Base-by-base conservation (phyloP, 2,329 filamentous ascomycete species). In the Dactylellina leptospora region DNA sequence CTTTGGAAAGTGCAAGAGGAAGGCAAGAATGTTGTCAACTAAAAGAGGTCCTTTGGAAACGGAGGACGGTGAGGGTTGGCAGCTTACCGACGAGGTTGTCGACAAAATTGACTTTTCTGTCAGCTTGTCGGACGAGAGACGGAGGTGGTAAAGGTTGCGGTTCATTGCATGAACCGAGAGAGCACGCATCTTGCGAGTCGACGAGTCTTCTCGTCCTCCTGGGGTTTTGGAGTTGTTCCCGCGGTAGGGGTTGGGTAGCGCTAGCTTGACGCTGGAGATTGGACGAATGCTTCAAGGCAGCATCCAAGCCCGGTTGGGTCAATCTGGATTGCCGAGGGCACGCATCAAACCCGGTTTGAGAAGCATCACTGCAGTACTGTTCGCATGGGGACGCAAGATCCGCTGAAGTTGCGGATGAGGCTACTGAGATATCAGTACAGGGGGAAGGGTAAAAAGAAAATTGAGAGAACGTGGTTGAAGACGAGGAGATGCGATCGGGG, bases 41-140 rank as follows among this genome's bases (percentile, higher is more conserved):
- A 76, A 73, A 61, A 54, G 10, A 40, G 38, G 55, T 44, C 27
- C 50, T 27, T 30, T 25, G 45, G 28, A 25, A 33, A 64, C 44
- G 38, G 27, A 45, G 44, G 16, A 25, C 16, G 36, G 4, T 10
- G 11, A 59, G 59, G 53, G 50, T 50, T 63, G 53, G 33, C 51
- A 48, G 38, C 93, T 91, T 92, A 97, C 93, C 93, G 83, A 97
- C 93, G 80, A 97, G 91, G 81, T 89, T 95, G 81, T 97, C 93
- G 81, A 97, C 93, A 79, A 97, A 97, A 81, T 90, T 93, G 79
- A 91, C 86, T 84, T 96, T 96, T 79, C 93, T 90, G 82, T 97
- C 92, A 78, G 88, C 87, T 83, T 97, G 93, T 78, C 93, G 89
- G 74, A 93, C 85, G 75, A 97, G 85, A 68, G 89, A 82, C 53